phyloP scores from a whole-genome alignment of 1,139 yeast species.

The Diutina rugosa region DNA sequence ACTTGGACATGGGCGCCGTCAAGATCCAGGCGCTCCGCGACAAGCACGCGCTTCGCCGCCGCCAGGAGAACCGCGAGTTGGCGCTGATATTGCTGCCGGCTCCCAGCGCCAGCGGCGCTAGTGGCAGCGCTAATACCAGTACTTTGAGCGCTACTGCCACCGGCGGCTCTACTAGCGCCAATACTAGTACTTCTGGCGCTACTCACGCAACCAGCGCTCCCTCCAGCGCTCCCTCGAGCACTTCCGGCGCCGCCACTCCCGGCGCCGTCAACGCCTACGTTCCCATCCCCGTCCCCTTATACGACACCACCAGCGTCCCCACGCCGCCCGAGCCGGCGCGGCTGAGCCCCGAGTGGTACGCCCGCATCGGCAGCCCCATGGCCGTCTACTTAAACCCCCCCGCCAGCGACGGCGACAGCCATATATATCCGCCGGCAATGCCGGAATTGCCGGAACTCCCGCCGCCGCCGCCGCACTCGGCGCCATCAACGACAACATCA shows the following conservation, averaged over 20 bases:
- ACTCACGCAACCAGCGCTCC: no score
- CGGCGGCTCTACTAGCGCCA: no score
- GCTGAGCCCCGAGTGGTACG: not conserved
- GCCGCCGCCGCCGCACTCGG: no score
- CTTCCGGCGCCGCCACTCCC: no score
- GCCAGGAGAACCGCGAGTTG: not conserved
- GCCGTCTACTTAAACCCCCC: no score
- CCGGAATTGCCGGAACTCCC: no score
- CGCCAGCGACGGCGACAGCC: no score
- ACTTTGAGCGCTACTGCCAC: no score
- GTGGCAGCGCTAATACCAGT: not conserved
- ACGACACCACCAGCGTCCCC: not conserved
- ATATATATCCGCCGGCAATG: no score
- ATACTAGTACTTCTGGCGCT: no score
- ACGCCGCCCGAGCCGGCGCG: not conserved
- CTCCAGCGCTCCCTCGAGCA: no score
- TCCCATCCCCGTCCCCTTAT: not conserved
- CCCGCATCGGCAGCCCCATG: no score
- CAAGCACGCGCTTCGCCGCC: constrained; percentile 13
- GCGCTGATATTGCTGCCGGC: not conserved
- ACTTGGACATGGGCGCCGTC: constrained; percentile 27
- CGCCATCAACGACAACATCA: not conserved
- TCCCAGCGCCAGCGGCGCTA: not conserved
- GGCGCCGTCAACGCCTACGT: not conserved
- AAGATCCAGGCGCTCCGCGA: constrained; percentile 19